phyloP scores from a whole-genome alignment of 1,284 basidiomycete species.

The Phellopilus nigrolimitatus region DNA sequence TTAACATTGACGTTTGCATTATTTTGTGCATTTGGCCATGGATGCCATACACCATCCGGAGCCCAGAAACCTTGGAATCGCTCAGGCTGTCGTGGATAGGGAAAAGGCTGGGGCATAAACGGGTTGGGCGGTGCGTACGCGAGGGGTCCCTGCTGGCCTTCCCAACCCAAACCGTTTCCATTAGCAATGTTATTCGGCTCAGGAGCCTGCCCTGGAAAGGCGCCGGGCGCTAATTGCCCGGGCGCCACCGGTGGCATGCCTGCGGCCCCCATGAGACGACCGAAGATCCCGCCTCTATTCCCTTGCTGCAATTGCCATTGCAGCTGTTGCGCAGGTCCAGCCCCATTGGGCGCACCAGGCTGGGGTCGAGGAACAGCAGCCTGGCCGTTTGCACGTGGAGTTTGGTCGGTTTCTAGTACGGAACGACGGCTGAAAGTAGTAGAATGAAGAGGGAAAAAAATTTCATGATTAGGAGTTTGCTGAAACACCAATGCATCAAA shows the following conservation, averaged over 20 bases:
- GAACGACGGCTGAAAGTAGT: slow-evolving; percentile 64
- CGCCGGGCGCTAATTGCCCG: slow-evolving; percentile 21
- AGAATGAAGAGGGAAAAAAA: slow-evolving; percentile 8
- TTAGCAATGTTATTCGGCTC: slow-evolving; percentile 6
- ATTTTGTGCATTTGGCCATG: slow-evolving; percentile 5
- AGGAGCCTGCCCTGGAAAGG: slow-evolving; percentile 12
- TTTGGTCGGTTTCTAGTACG: slow-evolving; percentile 56
- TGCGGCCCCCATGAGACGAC: slow-evolving; percentile 19
- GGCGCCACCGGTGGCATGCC: slow-evolving; percentile 20
- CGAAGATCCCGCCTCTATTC: slow-evolving; percentile 16
- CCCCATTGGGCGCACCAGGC: slow-evolving; percentile 5
- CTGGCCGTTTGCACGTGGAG: slow-evolving; percentile 17
- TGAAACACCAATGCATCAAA: slow-evolving; percentile 18
- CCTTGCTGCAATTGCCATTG: slow-evolving; percentile 13
- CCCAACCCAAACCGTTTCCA: neutral
- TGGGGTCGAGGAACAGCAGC: slow-evolving; percentile 3
- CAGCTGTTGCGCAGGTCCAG: slow-evolving; percentile 1
- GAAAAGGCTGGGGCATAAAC: neutral
- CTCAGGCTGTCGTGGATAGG: slow-evolving; percentile 5
- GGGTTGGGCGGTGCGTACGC: neutral
- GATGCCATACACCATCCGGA: slow-evolving; percentile 18
- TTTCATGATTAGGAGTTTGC: slow-evolving; percentile 21
- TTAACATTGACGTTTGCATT: neutral
- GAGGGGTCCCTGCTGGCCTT: neutral
- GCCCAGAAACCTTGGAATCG: slow-evolving; percentile 17